These are phyloP conservation scores for Juncus inflexus DNA, from an alignment of 176 grass and related monocot species.

Conservation along the genomic window DNA sequence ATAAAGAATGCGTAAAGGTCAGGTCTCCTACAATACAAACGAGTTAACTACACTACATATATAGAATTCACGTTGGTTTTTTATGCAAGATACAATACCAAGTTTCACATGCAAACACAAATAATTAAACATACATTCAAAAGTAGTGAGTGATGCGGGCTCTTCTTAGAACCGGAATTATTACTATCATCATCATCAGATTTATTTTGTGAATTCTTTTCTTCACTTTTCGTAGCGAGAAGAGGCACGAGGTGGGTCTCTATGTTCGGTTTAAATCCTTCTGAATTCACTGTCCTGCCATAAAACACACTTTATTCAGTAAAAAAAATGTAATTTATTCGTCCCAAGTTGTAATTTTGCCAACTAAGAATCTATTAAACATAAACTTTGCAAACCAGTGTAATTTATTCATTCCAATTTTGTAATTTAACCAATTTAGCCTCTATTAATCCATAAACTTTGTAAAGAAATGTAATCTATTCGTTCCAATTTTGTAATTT, in stretches of 20 bases:
- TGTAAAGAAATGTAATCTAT: too few species aligned
- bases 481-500: too few species aligned
- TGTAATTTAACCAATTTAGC: too few species aligned
- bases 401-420: background rate
- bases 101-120: background rate
- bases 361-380: too few species aligned
- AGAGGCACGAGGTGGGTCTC: constrained; percentile 85
- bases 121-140: constrained; percentile 51
- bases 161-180: constrained; percentile 51
- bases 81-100: background rate
- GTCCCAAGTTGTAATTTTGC: too few species aligned
- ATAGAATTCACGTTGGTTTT: too few species aligned
- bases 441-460: too few species aligned
- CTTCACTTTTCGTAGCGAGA: constrained; percentile 80
- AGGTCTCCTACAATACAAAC: too few species aligned
- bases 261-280: constrained; percentile 93
- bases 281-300: constrained; percentile 94
- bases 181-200: constrained; percentile 32
- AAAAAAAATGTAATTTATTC: background rate
- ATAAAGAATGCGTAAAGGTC: too few species aligned
- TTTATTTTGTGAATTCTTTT: constrained; percentile 27
- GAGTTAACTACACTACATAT: too few species aligned
- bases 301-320: constrained; percentile 35
- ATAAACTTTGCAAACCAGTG: background rate
- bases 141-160: constrained; percentile 65